phyloP scores from a whole-genome alignment of 2,329 filamentous ascomycete genomes.

The Calycina herbarum region DNA sequence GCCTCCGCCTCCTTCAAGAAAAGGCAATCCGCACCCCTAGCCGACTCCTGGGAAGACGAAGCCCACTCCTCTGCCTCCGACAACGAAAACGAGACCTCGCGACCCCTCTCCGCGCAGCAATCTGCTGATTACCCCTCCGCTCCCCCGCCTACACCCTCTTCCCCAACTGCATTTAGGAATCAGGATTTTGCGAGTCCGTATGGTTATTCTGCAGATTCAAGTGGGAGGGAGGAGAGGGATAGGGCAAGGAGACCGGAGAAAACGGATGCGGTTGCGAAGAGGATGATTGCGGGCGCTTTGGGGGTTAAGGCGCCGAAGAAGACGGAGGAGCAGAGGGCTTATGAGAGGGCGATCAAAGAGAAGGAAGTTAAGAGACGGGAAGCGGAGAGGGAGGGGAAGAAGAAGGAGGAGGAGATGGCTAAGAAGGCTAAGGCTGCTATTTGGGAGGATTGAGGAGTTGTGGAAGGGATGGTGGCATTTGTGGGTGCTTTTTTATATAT shows the following conservation, averaged over 20 bases:
- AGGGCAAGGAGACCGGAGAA: conserved; percentile 69
- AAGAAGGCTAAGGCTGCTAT: conserved; percentile 80
- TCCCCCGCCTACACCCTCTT: conserved; percentile 68
- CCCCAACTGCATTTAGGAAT: conserved; percentile 41
- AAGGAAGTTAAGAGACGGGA: conserved; percentile 79
- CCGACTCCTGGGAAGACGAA: conserved; percentile 80
- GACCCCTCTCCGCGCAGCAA: conserved; percentile 30
- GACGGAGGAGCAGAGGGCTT: conserved; percentile 86
- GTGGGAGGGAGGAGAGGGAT: conserved; percentile 18
- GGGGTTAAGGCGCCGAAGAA: conserved; percentile 77
- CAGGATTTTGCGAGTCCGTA: conserved; percentile 28
- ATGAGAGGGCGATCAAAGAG: conserved; percentile 78
- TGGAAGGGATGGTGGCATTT: too few species aligned
- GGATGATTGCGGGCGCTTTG: conserved; percentile 86
- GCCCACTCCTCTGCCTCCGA: conserved; percentile 41
- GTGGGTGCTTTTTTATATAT: background rate
- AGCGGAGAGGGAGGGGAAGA: conserved; percentile 65
- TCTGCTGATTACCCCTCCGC: conserved; percentile 44
- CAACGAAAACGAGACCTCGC: conserved; percentile 36
- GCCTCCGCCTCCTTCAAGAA: conserved; percentile 33
- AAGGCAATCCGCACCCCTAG: conserved; percentile 44
- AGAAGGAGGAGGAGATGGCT: conserved; percentile 59
- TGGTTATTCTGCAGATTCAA: conserved; percentile 23
- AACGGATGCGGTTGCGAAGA: conserved; percentile 84
- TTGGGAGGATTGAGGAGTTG: conserved; percentile 59